Base-by-base conservation (phyloP, 352 stramenopile genomes). In the Elongisporangium undulatum region DNA sequence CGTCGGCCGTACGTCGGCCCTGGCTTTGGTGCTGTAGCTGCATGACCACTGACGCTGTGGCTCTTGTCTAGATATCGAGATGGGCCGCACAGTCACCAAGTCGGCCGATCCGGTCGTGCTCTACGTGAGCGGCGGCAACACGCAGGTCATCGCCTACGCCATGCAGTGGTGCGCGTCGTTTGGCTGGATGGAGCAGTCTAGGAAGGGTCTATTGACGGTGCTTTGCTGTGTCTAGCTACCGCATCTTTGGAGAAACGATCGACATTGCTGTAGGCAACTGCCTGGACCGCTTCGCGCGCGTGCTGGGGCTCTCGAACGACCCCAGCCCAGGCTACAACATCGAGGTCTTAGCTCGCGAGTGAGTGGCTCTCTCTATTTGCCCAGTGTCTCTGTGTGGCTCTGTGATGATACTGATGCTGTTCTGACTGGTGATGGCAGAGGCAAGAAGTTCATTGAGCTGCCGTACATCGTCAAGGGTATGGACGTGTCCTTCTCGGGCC, bases 161-260 rank as follows among this genome's bases (percentile, higher is more conserved):
- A 94, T 92, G 85, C 85, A 95, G 62, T 74, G 85, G 79, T 94
- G 64, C 50, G 65, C 29, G n/a, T 23, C 53, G 29, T 7, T 24
- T 15, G 17, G n/a, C n/a, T 2, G 17, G 19, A 23, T 41, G 4
- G 29, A 41, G 29, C 29, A 9, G n/a, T n/a, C n/a, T n/a, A 52
- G 62, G 61, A 10, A 53, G 63, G 39, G 45, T 64, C 6, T 34
- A 55, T 23, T 64, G 23, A 20, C 4, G 53, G 12, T 58, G 10
- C 4, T 29, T 53, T 39, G 55, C 50, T 26, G 51, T 56, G 9
- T 78, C 20, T 29, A 89, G 95, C 52, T 99, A 99, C 72, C 85
- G 96, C 41, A 99, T 99, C 57, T 99, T 99, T 76, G 98, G 98
- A 26, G 98, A 99, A 81, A 99, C 98, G 12, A 99, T 99, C 71